These are phyloP conservation scores for Sporothrix phasma DNA, from an alignment of 2,329 filamentous ascomycete species.

Conservation along the genomic window DNA sequence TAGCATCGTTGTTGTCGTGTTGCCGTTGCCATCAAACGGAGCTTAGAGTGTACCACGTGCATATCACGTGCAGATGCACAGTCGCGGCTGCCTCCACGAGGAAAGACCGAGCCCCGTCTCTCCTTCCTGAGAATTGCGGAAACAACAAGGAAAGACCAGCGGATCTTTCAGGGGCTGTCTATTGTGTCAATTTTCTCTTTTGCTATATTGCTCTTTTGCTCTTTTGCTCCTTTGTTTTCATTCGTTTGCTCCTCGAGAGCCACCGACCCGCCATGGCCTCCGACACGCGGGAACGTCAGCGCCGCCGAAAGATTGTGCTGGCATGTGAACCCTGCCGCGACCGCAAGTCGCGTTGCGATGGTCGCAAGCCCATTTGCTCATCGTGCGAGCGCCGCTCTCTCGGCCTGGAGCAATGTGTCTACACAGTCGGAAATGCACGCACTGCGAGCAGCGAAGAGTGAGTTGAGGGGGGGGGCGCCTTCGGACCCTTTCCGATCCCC, in stretches of 20 bases:
- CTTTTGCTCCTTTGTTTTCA: background rate
- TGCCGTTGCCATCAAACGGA: too few species aligned
- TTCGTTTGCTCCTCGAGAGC: too few species aligned
- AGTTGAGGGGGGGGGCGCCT: background rate
- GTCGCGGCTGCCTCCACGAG: too few species aligned
- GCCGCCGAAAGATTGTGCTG: constrained; percentile 24
- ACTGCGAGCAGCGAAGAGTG: constrained; percentile 15
- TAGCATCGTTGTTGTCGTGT: too few species aligned
- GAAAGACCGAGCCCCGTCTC: background rate
- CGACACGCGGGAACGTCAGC: constrained; percentile 12
- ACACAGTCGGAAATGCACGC: constrained; percentile 12
- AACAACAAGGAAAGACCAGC: background rate
- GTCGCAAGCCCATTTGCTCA: constrained; percentile 35
- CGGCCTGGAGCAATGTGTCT: constrained; percentile 15
- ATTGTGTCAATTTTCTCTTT: background rate
- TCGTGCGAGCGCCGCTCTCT: constrained; percentile 28
- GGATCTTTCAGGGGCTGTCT: background rate
- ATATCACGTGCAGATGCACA: too few species aligned
- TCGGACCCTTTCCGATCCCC: background rate
- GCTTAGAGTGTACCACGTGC: too few species aligned
- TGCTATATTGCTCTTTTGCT: too few species aligned
- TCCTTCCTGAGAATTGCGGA: background rate
- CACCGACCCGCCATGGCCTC: constrained; percentile 1
- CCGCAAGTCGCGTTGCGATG: constrained; percentile 34
- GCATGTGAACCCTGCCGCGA: constrained; percentile 34